Evolutionary conservation across 805 yeast genomes (phyloP).

Genomic region (Kazachstania africana): DNA sequence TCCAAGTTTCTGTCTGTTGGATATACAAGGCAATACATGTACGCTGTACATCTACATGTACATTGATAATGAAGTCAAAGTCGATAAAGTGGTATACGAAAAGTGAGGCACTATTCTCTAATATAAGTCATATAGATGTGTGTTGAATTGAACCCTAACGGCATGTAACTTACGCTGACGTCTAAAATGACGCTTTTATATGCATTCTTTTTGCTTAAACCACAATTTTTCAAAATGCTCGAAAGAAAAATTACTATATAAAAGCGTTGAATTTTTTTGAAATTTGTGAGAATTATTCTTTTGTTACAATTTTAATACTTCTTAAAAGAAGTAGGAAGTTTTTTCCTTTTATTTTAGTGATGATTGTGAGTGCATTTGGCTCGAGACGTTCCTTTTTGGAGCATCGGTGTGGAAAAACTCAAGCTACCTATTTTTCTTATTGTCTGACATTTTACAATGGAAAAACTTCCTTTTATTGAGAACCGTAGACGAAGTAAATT

Average conservation of each 20-base stretch:
- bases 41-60: constrained; percentile 78
- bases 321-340: constrained; percentile 19
- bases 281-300: too few relatives aligned
- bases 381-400: constrained; percentile 52
- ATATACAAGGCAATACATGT: constrained; percentile 68
- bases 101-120: too few relatives aligned
- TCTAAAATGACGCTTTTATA: not conserved
- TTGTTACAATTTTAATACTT: not conserved
- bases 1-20: constrained; percentile 84
- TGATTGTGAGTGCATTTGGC: constrained; percentile 99
- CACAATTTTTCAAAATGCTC: not conserved
- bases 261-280: not conserved
- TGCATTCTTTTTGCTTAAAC: too few relatives aligned
- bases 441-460: constrained; percentile 35
- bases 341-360: constrained; percentile 39
- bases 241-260: not conserved
- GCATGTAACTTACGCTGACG: not conserved
- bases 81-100: constrained; percentile 69
- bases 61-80: constrained; percentile 73
- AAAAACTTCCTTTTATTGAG: too few relatives aligned
- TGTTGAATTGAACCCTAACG: not conserved
- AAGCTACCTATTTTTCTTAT: constrained; percentile 78
- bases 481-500: too few relatives aligned
- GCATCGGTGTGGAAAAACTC: constrained; percentile 97
- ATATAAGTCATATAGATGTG: not conserved